phyloP scores from a whole-genome alignment of 2,329 filamentous ascomycete genomes.

The Xylariales sp. region DNA sequence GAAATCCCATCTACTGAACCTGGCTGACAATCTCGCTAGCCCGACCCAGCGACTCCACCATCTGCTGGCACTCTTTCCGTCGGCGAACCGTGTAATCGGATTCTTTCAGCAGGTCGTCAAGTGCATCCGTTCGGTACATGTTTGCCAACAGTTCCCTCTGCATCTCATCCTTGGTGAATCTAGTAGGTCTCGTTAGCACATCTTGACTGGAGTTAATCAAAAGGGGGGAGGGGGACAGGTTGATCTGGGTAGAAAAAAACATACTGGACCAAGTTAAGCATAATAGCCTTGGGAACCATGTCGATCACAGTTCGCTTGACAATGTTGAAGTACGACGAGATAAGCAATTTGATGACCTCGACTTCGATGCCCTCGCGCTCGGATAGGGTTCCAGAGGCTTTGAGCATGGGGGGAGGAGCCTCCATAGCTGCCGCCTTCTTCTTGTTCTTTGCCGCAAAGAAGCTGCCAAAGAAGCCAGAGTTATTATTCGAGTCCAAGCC shows the following conservation, averaged over 20 bases:
- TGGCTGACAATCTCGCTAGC: constrained; percentile 95
- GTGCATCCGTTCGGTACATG: constrained; percentile 88
- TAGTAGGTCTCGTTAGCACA: constrained; percentile 31
- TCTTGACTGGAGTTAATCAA: background rate
- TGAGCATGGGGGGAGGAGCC: constrained; percentile 83
- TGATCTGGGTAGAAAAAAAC: too few species aligned
- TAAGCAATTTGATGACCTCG: constrained; percentile 96
- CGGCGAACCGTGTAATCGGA: constrained; percentile 93
- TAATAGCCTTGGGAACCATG: constrained; percentile 99
- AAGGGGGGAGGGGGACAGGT: too few species aligned
- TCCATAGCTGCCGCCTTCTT: constrained; percentile 99
- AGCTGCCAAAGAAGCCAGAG: constrained; percentile 92
- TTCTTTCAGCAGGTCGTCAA: constrained; percentile 95
- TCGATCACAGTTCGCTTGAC: constrained; percentile 98
- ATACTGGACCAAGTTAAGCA: constrained; percentile 93
- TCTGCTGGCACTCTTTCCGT: constrained; percentile 97
- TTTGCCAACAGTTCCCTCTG: constrained; percentile 94
- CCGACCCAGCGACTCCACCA: constrained; percentile 89
- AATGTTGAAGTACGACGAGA: constrained; percentile 97
- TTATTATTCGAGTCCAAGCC: constrained; percentile 42
- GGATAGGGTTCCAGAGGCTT: constrained; percentile 87
- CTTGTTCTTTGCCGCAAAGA: constrained; percentile 99
- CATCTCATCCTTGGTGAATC: constrained; percentile 97
- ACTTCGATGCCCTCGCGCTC: constrained; percentile 95
- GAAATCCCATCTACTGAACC: constrained; percentile 45